Conservation (phyloP, 495 filamentous ascomycete genomes). For the Trichoderma parareesei region DNA sequence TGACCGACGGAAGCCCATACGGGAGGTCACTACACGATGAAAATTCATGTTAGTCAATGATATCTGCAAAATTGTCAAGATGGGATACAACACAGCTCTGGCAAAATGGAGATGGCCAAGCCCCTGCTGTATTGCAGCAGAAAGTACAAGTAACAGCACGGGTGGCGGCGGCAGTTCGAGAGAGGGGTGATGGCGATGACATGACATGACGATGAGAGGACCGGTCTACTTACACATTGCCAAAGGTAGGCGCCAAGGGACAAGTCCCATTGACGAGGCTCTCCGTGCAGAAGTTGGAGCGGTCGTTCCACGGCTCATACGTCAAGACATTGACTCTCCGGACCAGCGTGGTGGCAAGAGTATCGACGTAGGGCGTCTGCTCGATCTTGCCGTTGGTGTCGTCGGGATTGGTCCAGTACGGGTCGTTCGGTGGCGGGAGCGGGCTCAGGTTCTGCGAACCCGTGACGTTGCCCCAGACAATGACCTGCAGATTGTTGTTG, state of each 20-base stretch:
- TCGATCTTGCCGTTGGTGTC: slow-evolving; percentile 69
- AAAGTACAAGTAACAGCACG: not conserved
- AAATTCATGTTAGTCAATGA: not conserved
- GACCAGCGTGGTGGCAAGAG: slow-evolving; percentile 62
- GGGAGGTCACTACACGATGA: slow-evolving; percentile 19
- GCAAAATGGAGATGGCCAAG: not conserved
- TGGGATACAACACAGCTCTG: not conserved
- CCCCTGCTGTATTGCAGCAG: not conserved
- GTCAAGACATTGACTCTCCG: slow-evolving; percentile 62
- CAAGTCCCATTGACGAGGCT: slow-evolving; percentile 53
- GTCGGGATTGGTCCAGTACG: slow-evolving; percentile 46
- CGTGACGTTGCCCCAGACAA: slow-evolving; percentile 84
- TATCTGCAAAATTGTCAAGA: not conserved
- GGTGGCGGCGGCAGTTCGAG: not conserved
- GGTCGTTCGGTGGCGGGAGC: slow-evolving; percentile 47
- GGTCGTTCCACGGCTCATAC: slow-evolving; percentile 54
- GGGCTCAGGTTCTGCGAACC: slow-evolving; percentile 41
- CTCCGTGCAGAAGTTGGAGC: slow-evolving; percentile 55
- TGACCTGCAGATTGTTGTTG: slow-evolving; percentile 64
- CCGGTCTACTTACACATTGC: slow-evolving; percentile 44
- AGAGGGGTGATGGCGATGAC: not conserved
- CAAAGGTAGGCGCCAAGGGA: slow-evolving; percentile 68
- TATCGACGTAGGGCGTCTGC: slow-evolving; percentile 41
- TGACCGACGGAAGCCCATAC: slow-evolving; percentile 57
- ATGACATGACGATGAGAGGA: not conserved